Conservation (phyloP, 495 filamentous ascomycete species). For the Astrocystis sublimbata region DNA sequence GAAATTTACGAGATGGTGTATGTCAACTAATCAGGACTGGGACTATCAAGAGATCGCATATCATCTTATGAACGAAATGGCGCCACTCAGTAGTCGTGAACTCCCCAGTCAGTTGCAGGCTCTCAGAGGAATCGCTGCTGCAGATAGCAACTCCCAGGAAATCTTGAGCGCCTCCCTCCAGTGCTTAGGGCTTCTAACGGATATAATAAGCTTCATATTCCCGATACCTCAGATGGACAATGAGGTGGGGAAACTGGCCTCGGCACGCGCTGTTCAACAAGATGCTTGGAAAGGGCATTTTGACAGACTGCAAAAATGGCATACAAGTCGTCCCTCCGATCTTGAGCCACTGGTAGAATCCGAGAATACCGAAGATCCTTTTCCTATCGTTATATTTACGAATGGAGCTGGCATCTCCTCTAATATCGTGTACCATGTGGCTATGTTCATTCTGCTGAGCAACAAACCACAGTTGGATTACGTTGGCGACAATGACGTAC, state of each 20-base stretch:
- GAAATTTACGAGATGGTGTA: not conserved
- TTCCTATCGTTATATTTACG: slow-evolving; percentile 44
- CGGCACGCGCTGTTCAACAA: not conserved
- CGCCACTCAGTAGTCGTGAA: slow-evolving; percentile 13
- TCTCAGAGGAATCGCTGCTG: not conserved
- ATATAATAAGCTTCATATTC: slow-evolving; percentile 16
- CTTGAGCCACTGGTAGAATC: slow-evolving; percentile 16
- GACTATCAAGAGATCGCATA: slow-evolving; percentile 19
- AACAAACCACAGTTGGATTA: slow-evolving; percentile 31
- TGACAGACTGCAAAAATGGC: slow-evolving; percentile 12
- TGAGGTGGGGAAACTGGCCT: not conserved
- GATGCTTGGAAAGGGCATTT: slow-evolving; percentile 1
- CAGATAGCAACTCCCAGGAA: not conserved
- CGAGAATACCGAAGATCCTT: slow-evolving; percentile 17
- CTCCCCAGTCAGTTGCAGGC: slow-evolving; percentile 8
- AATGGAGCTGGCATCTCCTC: slow-evolving; percentile 43
- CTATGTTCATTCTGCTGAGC: slow-evolving; percentile 43
- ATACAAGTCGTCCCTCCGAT: slow-evolving; percentile 11
- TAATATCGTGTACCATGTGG: slow-evolving; percentile 47
- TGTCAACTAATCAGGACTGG: not conserved
- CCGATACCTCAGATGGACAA: not conserved
- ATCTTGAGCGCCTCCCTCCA: slow-evolving; percentile 12
- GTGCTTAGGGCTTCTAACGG: slow-evolving; percentile 15
- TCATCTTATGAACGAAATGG: slow-evolving; percentile 16
- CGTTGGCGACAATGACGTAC: not conserved